Base-by-base conservation (phyloP, 352 stramenopile genomes). In the Globisporangium emineosum region DNA sequence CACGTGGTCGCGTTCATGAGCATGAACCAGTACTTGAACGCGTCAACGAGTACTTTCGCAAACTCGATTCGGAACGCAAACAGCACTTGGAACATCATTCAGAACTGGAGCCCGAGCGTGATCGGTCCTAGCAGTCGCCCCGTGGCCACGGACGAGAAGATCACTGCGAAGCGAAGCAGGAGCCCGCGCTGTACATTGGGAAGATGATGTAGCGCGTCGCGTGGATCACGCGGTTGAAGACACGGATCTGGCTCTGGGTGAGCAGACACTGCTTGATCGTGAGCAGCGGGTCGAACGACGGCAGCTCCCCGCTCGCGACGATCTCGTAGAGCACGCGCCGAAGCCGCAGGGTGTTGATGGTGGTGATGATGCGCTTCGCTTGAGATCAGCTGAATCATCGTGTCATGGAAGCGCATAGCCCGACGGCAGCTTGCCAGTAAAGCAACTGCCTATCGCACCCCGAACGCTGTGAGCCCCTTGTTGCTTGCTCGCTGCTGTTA, bases 251-350 rank as follows among this genome's bases (percentile, higher is more conserved):
- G 7, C 21, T 27, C 1, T 10, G 1, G 5, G 17, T 42, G 13
- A 68, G 51, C 3, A 68, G 30, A 8, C 19, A 43, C 13, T 42
- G 62, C 25, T 68, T 68, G 42, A 68, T 29, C 3, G 62, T 68
- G 9, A 64, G 25, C 0, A 58, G 42, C 19, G 62, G 54, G 6
- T 68, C 35, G 19, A 64, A 63, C 3, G 43, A 47, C 23, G 55
- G 62, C 17, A 68, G 29, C 5, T 15, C 5, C n/a, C 55, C 30
- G 9, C 43, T 64, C 35, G 62, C 53, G 21, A 30, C 62, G 19
- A 68, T 50, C 32, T 64, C 58, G 47, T 68, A 68, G 27, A 68
- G 21, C 6, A 64, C n/a, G 23, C 32, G 45, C 12, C n/a, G n/a
- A n/a, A n/a, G 37, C 35, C 2, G 57, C 12, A 33, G 13, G 47